These are phyloP conservation scores for Sisymbrium irio DNA, from an alignment of 345 rosid genomes.

Conservation along the genomic window DNA sequence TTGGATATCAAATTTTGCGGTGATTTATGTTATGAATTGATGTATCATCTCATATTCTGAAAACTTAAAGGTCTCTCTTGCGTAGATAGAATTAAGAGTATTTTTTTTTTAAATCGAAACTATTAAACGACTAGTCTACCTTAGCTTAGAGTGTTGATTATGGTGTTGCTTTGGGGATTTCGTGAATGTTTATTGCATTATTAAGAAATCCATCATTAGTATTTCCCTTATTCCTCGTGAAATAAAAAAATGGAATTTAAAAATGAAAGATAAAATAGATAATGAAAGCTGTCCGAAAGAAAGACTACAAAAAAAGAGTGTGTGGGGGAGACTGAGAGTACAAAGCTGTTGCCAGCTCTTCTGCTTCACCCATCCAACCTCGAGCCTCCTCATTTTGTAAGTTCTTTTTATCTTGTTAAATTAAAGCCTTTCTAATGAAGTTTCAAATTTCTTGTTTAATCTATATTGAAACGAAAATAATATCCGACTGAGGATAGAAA, in stretches of 20 bases:
- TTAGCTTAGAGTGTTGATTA: not conserved
- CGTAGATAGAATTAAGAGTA: too few relatives aligned
- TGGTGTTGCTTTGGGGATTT: not conserved
- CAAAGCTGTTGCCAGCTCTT: conserved; percentile 27
- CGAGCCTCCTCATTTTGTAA: not conserved
- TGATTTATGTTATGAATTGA: too few relatives aligned
- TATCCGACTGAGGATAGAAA: not conserved
- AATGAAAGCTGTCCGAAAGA: conserved; percentile 24
- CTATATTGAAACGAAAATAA: not conserved
- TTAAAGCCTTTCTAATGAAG: not conserved
- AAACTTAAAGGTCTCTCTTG: not conserved
- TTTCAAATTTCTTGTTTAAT: not conserved
- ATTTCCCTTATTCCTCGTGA: not conserved
- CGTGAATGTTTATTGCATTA: too few relatives aligned
- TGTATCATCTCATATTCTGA: not conserved
- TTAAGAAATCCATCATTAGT: not conserved
- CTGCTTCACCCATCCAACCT: conserved; percentile 9
- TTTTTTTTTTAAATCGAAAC: too few relatives aligned
- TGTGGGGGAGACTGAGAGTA: not conserved
- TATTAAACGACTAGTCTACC: not conserved
- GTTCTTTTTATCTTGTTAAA: not conserved
- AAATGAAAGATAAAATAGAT: not conserved
- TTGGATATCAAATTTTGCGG: not conserved
- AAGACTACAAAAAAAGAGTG: conserved; percentile 14
- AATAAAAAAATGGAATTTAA: not conserved